Base-by-base conservation (phyloP, 2,329 filamentous ascomycete genomes). In the Penicillium sp. region DNA sequence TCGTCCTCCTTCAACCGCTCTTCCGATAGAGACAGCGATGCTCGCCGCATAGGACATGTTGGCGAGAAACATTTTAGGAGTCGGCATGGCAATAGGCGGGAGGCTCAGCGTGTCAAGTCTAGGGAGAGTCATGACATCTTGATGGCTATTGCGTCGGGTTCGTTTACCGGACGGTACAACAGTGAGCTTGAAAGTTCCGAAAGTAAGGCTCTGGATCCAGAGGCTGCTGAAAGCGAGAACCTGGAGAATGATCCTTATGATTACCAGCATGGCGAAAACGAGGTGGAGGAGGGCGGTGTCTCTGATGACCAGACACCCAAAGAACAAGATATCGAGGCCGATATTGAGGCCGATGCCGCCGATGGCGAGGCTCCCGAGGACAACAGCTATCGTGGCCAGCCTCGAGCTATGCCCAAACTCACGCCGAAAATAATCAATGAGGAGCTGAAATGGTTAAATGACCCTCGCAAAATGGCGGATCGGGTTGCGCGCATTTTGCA, bases 391-490 rank as follows among this genome's bases (percentile, higher is more conserved):
- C 41, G 28, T 19, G 28, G 21, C 9, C 26, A 6, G 2, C 3
- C 3, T 9, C 2, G 21, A 22, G 13, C 9, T 35, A 32, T 19
- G 32, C 17, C 19, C 12, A 41, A 47, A 24, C 40, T 50, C 15
- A 37, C 48, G 31, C 48, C 37, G 15, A 64, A 52, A 53, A 61
- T 47, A 53, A 53, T 78, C 41, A 72, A 72, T 33, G 78, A 75
- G 60, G 81, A 88, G 57, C 64, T 89, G 46, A 65, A 76, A 41
- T 81, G 79, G 67, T 66, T 88, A 50, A 69, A 75, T 17, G 89
- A 96, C 64, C 86, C 87, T 1, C 75, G 84, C 54, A 82, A 84
- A 59, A 77, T 97, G 51, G 83, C 82, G 34, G 72, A 84, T 33
- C 81, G 84, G 46, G 82, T 95, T 37, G 73, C 74, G 46, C 72